These are phyloP conservation scores for Knoxia roxburghii DNA, from an alignment of 257 asterid genomes.

Conservation along the genomic window DNA sequence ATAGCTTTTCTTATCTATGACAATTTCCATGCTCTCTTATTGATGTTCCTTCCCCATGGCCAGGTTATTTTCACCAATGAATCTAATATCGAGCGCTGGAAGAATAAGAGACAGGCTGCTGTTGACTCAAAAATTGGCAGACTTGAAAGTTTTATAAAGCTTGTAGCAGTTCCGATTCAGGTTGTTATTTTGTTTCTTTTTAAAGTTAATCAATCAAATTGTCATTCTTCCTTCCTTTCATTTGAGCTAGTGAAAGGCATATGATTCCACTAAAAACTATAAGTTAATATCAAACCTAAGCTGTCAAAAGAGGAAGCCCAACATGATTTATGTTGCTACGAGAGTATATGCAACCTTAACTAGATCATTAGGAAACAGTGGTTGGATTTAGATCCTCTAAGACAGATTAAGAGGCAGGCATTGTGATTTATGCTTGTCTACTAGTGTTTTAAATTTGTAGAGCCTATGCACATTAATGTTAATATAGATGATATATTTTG, in stretches of 20 bases:
- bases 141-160: conserved; percentile 71
- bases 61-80: conserved; percentile 95
- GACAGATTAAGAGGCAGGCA: background rate
- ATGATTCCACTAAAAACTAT: background rate
- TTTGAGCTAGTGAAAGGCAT: background rate
- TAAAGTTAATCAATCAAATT: background rate
- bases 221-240: background rate
- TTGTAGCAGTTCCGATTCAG: conserved; percentile 84
- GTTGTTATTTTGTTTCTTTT: conserved; percentile 26
- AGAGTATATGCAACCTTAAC: background rate
- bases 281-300: background rate
- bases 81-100: conserved; percentile 94
- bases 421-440: background rate
- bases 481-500: background rate
- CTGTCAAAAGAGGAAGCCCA: background rate
- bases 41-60: background rate
- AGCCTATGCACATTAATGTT: background rate
- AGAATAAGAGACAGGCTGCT: conserved; percentile 88
- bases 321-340: background rate
- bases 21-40: background rate
- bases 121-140: conserved; percentile 94
- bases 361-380: background rate
- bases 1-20: background rate
- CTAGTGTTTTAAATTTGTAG: background rate
- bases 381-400: background rate